Base-by-base conservation (phyloP, 352 stramenopile species). In the Albugo laibachii region DNA sequence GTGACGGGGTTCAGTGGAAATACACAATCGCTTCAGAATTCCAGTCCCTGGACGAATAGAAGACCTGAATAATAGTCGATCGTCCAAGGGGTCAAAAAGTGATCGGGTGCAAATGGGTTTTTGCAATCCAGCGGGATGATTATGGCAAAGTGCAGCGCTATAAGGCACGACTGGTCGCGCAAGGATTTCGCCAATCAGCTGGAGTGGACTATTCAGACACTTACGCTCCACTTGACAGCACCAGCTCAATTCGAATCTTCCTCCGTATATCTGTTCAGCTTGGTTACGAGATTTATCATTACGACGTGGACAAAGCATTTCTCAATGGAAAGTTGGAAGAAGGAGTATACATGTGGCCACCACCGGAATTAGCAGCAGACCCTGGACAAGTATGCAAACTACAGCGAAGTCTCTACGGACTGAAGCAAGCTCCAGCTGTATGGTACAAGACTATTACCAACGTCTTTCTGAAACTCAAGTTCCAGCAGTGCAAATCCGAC, bases 401-500 rank as follows among this genome's bases (percentile, higher is more conserved):
- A 8, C 20, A 43, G 16, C 16, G 19, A 21, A 43, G n/a, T 34
- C 8, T 43, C 3, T 62, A 59, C 20, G 58, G 51, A 0, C 20
- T 57, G 3, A 54, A 56, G 36, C 41, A 63, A 18, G 55, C 47
- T 0, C 48, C 52, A 13, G 53, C 19, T 3, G 56, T 52, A 16
- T 66, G 52, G 55, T 48, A 63, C 24, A 56, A 53, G 38, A 62
- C 40, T 0, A 57, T 65, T n/a, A 39, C 56, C 24, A 0, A 3
- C 2, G 42, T 55, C 0, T 55, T 65, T 18, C 1, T 54, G 15
- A 16, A 35, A 20, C 52, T 50, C 11, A 48, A 34, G 1, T 66
- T 56, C 11, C 1, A 19, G 3, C 55, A 48, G 10, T 54, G 49
- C 19, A 37, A 41, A 13, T 49, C 24, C 0, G 51, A 62, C 11